These are phyloP conservation scores for Neurospora terricola DNA, from an alignment of 495 filamentous ascomycete species.

Conservation along the genomic window DNA sequence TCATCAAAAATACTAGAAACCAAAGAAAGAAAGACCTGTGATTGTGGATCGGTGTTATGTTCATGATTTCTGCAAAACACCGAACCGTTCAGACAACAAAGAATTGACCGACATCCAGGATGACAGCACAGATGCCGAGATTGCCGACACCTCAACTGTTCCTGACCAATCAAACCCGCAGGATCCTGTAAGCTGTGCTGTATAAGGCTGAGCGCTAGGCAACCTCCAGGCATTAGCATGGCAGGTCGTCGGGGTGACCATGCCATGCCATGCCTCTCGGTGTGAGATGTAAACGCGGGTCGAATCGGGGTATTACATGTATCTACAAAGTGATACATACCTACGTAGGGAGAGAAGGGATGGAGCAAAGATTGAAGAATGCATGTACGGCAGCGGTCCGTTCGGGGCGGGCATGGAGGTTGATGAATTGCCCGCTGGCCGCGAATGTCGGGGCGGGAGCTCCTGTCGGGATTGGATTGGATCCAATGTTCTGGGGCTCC, in stretches of 20 bases:
- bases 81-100: background rate
- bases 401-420: background rate
- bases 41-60: background rate
- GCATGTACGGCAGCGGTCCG: background rate
- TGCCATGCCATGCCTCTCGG: background rate
- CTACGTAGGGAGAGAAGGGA: background rate
- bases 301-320: background rate
- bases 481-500: background rate
- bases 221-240: background rate
- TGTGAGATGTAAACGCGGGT: background rate
- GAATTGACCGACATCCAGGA: background rate
- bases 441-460: background rate
- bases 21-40: too few relatives aligned
- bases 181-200: background rate
- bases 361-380: too few relatives aligned
- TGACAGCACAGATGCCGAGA: background rate
- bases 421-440: background rate
- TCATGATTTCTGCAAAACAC: background rate
- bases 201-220: background rate
- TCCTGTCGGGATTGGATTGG: background rate
- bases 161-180: background rate
- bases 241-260: background rate
- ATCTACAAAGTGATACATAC: background rate
- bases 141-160: background rate
- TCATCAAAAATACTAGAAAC: background rate